phyloP scores from a whole-genome alignment of 148 eudicot genomes.

The Chenopodium quinoa region DNA sequence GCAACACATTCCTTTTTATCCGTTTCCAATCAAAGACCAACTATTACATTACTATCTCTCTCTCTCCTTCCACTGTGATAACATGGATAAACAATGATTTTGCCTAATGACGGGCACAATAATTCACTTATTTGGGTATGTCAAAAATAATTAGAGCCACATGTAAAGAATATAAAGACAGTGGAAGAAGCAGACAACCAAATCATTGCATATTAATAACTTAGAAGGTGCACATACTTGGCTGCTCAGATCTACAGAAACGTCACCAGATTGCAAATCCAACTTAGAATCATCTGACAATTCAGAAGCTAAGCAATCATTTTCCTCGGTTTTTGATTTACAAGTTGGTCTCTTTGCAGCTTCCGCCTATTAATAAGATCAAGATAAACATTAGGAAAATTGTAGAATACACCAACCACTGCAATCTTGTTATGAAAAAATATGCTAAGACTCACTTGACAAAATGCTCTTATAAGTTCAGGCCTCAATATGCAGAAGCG shows the following conservation, averaged over 20 bases:
- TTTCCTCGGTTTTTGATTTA: slow-evolving; percentile 29
- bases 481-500: slow-evolving; percentile 96
- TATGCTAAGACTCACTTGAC: slow-evolving; percentile 50
- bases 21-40: no score
- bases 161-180: neutral
- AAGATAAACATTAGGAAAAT: slow-evolving; percentile 11
- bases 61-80: no score
- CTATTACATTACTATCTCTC: no score
- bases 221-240: slow-evolving; percentile 35
- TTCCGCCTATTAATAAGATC: slow-evolving; percentile 50
- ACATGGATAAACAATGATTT: no score
- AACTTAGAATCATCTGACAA: slow-evolving; percentile 35
- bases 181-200: neutral
- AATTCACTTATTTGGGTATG: neutral
- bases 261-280: slow-evolving; percentile 28
- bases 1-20: no score
- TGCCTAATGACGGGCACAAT: neutral
- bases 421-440: slow-evolving; percentile 4
- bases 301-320: slow-evolving; percentile 40
- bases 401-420: neutral
- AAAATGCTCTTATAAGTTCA: slow-evolving; percentile 78
- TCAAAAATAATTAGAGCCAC: neutral
- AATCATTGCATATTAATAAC: neutral
- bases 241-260: slow-evolving; percentile 27
- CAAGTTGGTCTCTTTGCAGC: slow-evolving; percentile 41